Evolutionary conservation across 176 grass and related monocot genomes (phyloP), one percentile per base, ranked within the genome.

Genomic region (Aegilops longissima): DNA sequence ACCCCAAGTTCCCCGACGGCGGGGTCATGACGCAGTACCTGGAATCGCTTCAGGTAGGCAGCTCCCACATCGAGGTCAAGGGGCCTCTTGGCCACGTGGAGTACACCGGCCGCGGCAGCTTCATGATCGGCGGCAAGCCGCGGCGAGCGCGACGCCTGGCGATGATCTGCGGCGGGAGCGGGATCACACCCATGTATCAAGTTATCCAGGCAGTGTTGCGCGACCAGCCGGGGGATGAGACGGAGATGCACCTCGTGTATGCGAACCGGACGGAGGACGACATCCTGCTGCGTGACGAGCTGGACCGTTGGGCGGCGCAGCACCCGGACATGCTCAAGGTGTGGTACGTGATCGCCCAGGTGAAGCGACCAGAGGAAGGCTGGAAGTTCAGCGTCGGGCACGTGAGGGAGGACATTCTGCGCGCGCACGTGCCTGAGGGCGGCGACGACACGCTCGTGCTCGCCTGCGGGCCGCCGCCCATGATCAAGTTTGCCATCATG

Each of bases 101-200:
- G 87, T 98, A 98, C 85, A 73, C 87, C 9, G 97, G 90, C 61
- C 85, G 88, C 10, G 94, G 97, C 34, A 71, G 71, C 61, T 96
- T 99, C 87, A n/a, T 94, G 0, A 90, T 96, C 80, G 87, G 91
- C 21, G 90, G 94, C 65, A 94, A 96, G 82, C 87, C 31, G 56
- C 88, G 92, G 71, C 88, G 85, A 1, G 90, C 92, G 33, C 77
- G 72, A 0, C 92, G 94, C 5, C 82, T 99, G 20, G 92, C 94
- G 2, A 93, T 99, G 94, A 87, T 99, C n/a, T 86, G 87, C 20
- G 97, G 97, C 5, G 97, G 97, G 0, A 96, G 94, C 5, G 97
- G 97, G 58, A 99, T 99, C 87, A 99, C 97, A 2, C 97, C 94
- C 2, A 83, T 99, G 87, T 99, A 99, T 85, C 97, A 99, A 82